These are phyloP conservation scores for Fusarium nematophilum DNA, from an alignment of 2,329 filamentous ascomycete genomes.

Conservation along the genomic window DNA sequence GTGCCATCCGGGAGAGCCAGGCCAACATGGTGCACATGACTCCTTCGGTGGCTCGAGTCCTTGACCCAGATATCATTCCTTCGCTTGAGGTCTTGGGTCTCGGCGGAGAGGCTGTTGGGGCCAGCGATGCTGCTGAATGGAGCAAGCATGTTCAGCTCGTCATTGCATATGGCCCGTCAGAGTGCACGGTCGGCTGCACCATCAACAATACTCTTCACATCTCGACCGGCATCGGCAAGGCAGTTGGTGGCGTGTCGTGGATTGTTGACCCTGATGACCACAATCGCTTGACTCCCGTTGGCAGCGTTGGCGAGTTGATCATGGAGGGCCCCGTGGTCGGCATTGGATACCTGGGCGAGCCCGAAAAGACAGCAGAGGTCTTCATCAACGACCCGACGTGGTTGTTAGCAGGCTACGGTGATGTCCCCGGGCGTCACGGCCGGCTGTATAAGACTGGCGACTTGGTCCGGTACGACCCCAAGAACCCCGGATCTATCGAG, in stretches of 20 bases:
- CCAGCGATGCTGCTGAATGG: conserved; percentile 61
- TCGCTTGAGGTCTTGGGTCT: conserved; percentile 59
- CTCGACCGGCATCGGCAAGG: conserved; percentile 58
- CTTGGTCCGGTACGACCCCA: conserved; percentile 62
- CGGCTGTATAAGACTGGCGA: conserved; percentile 70
- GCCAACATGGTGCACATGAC: conserved; percentile 62
- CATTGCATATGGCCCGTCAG: conserved; percentile 64
- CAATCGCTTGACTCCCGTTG: conserved; percentile 59
- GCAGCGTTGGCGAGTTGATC: conserved; percentile 62
- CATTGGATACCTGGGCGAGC: conserved; percentile 68
- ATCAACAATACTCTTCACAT: conserved; percentile 54
- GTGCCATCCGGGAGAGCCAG: conserved; percentile 54
- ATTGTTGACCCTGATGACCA: conserved; percentile 61
- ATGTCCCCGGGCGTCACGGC: conserved; percentile 50
- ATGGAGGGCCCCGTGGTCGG: conserved; percentile 69
- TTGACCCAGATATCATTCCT: conserved; percentile 56
- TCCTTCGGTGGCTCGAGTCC: conserved; percentile 59
- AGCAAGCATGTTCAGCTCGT: conserved; percentile 59
- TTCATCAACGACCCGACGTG: conserved; percentile 68
- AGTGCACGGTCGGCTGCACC: conserved; percentile 63
- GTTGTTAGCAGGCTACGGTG: conserved; percentile 54
- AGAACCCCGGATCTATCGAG: conserved; percentile 61
- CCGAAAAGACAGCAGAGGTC: conserved; percentile 64
- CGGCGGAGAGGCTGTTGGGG: conserved; percentile 64
- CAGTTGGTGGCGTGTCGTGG: conserved; percentile 57